Conservation (phyloP, 768 basidiomycete species). For the Rhizopogon salebrosus region DNA sequence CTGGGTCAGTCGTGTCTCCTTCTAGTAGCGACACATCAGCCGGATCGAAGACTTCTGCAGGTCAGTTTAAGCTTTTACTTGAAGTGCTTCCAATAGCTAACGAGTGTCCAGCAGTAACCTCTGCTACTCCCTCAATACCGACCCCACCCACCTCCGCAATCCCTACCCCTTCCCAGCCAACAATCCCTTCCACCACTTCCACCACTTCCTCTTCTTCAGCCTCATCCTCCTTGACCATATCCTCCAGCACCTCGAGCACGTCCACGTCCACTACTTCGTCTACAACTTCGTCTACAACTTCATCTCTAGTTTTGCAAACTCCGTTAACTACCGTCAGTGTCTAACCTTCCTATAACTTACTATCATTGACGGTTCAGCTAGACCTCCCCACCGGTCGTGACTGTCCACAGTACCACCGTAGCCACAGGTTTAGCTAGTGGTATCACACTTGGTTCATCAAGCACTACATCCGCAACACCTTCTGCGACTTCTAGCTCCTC, state of each 20-base stretch:
- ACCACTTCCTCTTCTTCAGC: conserved; percentile 4
- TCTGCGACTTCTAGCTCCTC: conserved; percentile 31
- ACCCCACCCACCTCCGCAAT: conserved; percentile 14
- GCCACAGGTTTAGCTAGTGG: neutral
- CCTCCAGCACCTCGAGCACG: neutral
- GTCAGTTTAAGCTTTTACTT: neutral
- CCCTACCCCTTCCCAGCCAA: neutral
- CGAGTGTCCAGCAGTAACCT: neutral
- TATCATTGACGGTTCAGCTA: neutral
- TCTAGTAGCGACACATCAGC: neutral
- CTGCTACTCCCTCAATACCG: conserved; percentile 8
- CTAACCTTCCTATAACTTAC: neutral
- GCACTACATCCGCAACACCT: conserved; percentile 16
- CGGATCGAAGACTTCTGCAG: neutral
- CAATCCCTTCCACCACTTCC: conserved; percentile 2
- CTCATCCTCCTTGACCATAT: neutral
- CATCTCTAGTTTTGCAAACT: neutral
- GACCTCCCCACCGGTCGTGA: neutral
- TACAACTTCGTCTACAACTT: neutral
- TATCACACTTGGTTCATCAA: neutral
- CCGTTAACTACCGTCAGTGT: neutral
- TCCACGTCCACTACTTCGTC: conserved; percentile 3
- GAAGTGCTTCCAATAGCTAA: neutral
- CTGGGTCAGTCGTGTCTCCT: neutral
- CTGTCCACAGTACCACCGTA: neutral